phyloP scores from a whole-genome alignment of 192 early-diverging fungal genomes.

The Coemansia sp. region DNA sequence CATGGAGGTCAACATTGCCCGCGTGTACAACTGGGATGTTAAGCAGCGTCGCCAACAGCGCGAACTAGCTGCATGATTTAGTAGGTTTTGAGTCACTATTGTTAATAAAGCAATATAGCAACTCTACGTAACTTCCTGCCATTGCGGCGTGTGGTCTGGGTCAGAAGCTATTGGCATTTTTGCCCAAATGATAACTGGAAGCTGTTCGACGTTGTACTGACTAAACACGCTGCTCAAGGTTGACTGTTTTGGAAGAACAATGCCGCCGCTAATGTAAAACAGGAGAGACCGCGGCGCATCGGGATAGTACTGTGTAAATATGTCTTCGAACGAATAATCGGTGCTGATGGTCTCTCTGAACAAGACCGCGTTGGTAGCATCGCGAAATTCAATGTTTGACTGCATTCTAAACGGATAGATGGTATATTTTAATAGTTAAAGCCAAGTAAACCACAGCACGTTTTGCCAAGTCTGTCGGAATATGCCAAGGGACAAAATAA shows the following conservation, averaged over 20 bases:
- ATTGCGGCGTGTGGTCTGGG: constrained; percentile 22
- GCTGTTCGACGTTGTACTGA: constrained; percentile 9
- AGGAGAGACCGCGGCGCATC: constrained; percentile 33
- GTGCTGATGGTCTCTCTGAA: constrained; percentile 33
- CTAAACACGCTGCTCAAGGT: constrained; percentile 16
- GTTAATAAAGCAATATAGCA: too few relatives aligned
- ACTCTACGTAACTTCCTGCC: constrained; percentile 11
- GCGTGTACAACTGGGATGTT: constrained; percentile 98
- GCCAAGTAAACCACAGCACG: too few relatives aligned
- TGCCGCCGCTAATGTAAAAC: constrained; percentile 32
- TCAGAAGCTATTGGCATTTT: constrained; percentile 14
- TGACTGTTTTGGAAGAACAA: constrained; percentile 30
- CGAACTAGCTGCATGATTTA: constrained; percentile 10
- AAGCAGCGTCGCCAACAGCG: constrained; percentile 61
- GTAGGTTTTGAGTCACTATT: neutral
- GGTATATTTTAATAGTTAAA: too few relatives aligned
- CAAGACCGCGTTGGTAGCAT: constrained; percentile 32
- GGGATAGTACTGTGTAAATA: constrained; percentile 43
- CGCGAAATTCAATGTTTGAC: constrained; percentile 46
- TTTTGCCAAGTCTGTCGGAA: too few relatives aligned
- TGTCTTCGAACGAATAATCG: constrained; percentile 45
- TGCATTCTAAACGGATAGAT: constrained; percentile 15
- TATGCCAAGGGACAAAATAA: too few relatives aligned
- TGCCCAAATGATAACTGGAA: constrained; percentile 40
- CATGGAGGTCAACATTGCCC: constrained; percentile 98